These are phyloP conservation scores for Trichoderma simmonsii DNA, from an alignment of 2,329 filamentous ascomycete genomes.

Conservation along the genomic window DNA sequence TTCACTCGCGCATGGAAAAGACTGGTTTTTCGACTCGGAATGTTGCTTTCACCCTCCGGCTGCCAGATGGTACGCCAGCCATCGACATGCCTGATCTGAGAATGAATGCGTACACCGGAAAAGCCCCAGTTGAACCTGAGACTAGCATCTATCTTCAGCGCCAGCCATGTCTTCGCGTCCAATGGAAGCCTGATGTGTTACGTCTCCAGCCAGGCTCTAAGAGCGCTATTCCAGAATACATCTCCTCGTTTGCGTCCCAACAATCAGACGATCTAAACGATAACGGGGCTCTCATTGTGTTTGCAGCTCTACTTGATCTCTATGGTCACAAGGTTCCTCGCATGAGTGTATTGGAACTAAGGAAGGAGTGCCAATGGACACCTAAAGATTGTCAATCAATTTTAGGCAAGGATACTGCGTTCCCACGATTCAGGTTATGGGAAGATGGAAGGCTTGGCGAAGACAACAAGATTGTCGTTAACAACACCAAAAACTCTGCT, in stretches of 20 bases:
- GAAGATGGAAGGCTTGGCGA: neutral
- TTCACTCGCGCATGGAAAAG: conserved; percentile 11
- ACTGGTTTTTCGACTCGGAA: neutral
- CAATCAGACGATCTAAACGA: conserved; percentile 9
- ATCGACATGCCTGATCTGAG: neutral
- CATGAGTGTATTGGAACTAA: conserved; percentile 6
- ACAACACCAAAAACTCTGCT: neutral
- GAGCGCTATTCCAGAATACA: neutral
- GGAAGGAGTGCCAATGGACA: neutral
- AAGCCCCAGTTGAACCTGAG: conserved; percentile 1
- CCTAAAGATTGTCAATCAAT: neutral
- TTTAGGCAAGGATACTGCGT: conserved; percentile 5
- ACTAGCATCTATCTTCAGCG: conserved; percentile 7
- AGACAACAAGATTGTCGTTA: neutral
- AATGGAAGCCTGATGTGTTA: conserved; percentile 11
- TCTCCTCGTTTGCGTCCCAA: neutral
- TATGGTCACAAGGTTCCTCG: conserved; percentile 7
- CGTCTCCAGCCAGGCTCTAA: neutral
- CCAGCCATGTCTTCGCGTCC: neutral
- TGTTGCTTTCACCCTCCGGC: neutral
- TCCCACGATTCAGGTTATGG: neutral
- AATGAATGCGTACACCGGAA: conserved; percentile 5
- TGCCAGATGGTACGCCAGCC: neutral
- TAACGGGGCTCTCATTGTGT: neutral
- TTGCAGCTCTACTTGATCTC: neutral